phyloP scores from a whole-genome alignment of 164 flowering plant species.

The Stephania yunnanensis region DNA sequence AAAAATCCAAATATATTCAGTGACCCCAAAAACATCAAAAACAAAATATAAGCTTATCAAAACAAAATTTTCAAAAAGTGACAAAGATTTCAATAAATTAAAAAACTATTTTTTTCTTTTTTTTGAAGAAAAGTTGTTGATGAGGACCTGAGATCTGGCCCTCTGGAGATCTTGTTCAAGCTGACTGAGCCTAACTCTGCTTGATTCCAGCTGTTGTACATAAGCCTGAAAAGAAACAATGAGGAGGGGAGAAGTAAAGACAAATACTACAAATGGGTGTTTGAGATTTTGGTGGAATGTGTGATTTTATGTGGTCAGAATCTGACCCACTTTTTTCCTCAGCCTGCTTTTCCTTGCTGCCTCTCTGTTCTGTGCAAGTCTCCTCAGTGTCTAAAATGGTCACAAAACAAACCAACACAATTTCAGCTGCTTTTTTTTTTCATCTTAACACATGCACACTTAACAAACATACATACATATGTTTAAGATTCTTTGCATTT shows the following conservation, averaged over 20 bases:
- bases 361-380: slow-evolving; percentile 97
- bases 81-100: not conserved
- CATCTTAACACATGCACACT: not conserved
- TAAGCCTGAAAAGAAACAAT: slow-evolving; percentile 52
- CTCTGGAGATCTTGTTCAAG: slow-evolving; percentile 92
- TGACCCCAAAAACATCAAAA: no score
- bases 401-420: slow-evolving; percentile 6
- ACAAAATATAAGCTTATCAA: not conserved
- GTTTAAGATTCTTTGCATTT: not conserved
- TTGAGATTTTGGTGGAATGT: not conserved
- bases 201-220: slow-evolving; percentile 91
- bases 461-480: no score
- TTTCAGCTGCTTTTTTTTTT: not conserved
- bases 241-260: not conserved
- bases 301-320: slow-evolving; percentile 1
- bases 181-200: slow-evolving; percentile 84
- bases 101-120: not conserved
- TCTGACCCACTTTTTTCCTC: slow-evolving; percentile 66
- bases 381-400: slow-evolving; percentile 67
- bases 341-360: slow-evolving; percentile 95
- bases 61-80: no score
- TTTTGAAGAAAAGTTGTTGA: not conserved
- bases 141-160: slow-evolving; percentile 76
- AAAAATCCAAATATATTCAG: not conserved
- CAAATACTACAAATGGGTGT: slow-evolving; percentile 8